These are phyloP conservation scores for Neurospora cerealis DNA, from an alignment of 495 filamentous ascomycete genomes.

Conservation along the genomic window DNA sequence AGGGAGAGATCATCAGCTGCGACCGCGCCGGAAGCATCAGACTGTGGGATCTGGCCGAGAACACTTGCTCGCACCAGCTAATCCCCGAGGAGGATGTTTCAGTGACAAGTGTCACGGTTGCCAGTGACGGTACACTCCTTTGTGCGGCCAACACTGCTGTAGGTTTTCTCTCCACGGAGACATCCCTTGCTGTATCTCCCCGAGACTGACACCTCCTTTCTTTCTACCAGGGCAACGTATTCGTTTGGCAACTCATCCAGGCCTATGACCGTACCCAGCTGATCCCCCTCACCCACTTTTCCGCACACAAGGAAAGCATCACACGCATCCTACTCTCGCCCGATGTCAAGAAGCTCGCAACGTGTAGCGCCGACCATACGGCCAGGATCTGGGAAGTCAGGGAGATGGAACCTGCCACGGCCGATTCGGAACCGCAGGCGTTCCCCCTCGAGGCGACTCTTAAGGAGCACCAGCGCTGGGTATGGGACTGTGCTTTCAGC, in stretches of 20 bases:
- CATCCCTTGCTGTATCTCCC: neutral
- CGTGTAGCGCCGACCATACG: conserved; percentile 94
- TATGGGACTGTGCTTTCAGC: conserved; percentile 98
- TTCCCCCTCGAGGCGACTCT: conserved; percentile 83
- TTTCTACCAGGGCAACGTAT: conserved; percentile 72
- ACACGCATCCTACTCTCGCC: conserved; percentile 92
- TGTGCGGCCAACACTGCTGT: conserved; percentile 92
- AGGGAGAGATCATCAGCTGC: conserved; percentile 93
- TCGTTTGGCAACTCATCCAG: conserved; percentile 88
- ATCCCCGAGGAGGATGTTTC: conserved; percentile 93
- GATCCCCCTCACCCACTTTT: conserved; percentile 83
- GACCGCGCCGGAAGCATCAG: conserved; percentile 88
- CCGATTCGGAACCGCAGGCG: conserved; percentile 29
- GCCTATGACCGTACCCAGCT: conserved; percentile 76
- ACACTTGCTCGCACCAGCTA: conserved; percentile 90
- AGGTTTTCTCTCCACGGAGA: conserved; percentile 13
- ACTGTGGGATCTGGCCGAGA: conserved; percentile 94
- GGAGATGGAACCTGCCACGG: conserved; percentile 39
- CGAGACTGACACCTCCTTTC: neutral
- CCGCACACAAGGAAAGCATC: conserved; percentile 86
- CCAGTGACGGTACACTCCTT: conserved; percentile 87
- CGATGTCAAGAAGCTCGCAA: conserved; percentile 93
- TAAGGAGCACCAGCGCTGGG: conserved; percentile 93
- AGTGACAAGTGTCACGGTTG: conserved; percentile 88
- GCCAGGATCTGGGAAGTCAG: conserved; percentile 96